phyloP scores from a whole-genome alignment of 2,329 filamentous ascomycete genomes.

The Elsinoe arachidis region DNA sequence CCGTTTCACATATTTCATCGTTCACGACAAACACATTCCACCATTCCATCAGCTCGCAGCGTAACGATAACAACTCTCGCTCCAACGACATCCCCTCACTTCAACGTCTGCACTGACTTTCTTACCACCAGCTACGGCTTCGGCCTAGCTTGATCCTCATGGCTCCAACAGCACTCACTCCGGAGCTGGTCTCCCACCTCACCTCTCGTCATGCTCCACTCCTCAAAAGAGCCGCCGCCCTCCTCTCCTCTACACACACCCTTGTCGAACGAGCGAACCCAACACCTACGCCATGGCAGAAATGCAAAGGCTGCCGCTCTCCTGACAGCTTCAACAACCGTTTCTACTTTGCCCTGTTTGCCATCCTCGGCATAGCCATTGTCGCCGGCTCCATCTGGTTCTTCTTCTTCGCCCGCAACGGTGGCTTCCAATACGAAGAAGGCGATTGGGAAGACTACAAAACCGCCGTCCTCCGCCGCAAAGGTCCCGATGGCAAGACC shows the following conservation, averaged over 20 bases:
- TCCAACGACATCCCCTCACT: background rate
- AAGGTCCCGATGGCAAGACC: constrained; percentile 80
- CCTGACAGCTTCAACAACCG: constrained; percentile 37
- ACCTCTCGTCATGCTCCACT: background rate
- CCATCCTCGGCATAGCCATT: constrained; percentile 68
- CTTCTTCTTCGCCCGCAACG: constrained; percentile 97
- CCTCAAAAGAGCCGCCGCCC: background rate
- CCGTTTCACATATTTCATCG: background rate
- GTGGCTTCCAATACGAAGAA: constrained; percentile 78
- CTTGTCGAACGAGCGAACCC: constrained; percentile 11
- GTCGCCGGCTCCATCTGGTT: constrained; percentile 81
- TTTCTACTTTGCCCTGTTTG: constrained; percentile 78
- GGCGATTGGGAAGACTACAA: constrained; percentile 99
- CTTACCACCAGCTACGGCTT: constrained; percentile 2
- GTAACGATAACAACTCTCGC: background rate
- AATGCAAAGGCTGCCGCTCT: constrained; percentile 17
- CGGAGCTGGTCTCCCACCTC: background rate
- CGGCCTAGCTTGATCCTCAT: constrained; percentile 1
- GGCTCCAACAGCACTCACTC: constrained; percentile 4
- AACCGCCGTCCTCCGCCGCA: constrained; percentile 78
- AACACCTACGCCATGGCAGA: constrained; percentile 10
- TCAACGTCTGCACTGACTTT: constrained; percentile 4
- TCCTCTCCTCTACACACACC: background rate
- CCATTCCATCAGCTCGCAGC: background rate
- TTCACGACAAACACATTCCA: background rate